Evolutionary conservation across 129 eudicot species (phyloP), one percentile per base, ranked within the genome.

Genomic region (Flaveria sonorensis): DNA sequence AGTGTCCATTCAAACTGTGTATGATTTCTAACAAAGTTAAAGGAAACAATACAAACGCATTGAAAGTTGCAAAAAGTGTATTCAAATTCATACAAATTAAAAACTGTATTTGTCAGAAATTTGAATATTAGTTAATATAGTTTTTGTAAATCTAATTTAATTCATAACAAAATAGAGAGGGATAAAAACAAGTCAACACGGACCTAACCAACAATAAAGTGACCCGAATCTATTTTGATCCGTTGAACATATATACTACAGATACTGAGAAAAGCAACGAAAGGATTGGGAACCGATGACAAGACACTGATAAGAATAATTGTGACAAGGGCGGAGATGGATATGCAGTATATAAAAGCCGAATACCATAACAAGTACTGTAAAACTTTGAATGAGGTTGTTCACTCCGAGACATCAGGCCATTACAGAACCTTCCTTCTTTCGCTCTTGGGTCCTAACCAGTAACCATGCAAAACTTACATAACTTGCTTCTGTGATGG

Each of bases 241-340:
- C 6, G 5, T 30, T 30, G 6, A 32, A 32, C 39, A 32, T 32
- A 32, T 32, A 43, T 13, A 61, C 1, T 26, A 45, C 69, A 92
- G 97, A 79, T 84, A 28, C 74, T 92, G 80, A 86, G 75, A 39
- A 84, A 83, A 80, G 92, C 97, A 74, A 89, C 88, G 88, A 86
- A 88, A 81, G 97, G 97, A 21, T 18, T 92, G 78, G 97, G 97
- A 80, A 92, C 96, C 0, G 81, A 88, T 79, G 96, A 92, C 53
- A 72, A 80, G 11, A 73, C 88, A 0, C 86, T 92, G 0, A 88
- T 75, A 14, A 76, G 97, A 76, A 71, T 92, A 57, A 88, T 92
- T 8, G 96, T 89, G 52, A 89, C 96, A 42, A 85, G 97, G 74
- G 63, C 85, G 2, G 97, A 92, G 85, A 81, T 89, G 4, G 97